Conservation (phyloP, 23 red algal genomes). For the Gracilaria vermiculophylla region DNA sequence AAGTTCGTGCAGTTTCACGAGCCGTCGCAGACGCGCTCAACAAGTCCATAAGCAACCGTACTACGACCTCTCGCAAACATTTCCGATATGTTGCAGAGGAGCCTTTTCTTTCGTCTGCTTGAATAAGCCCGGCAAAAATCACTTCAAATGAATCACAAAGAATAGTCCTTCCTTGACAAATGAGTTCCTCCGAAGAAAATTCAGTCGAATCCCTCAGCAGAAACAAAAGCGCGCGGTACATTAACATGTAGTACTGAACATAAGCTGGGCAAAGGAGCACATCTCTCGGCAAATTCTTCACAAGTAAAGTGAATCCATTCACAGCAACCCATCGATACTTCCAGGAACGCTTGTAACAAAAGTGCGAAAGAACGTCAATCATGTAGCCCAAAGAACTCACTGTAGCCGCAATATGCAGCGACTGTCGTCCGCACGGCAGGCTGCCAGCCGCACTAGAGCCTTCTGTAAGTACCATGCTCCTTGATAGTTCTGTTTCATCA, state of each 20-base stretch:
- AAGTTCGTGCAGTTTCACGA: constrained; percentile 47
- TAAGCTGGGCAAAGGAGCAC: not conserved
- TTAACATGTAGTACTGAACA: not conserved
- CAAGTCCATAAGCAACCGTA: not conserved
- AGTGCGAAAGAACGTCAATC: constrained; percentile 70
- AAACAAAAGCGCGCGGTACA: constrained; percentile 12
- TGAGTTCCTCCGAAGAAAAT: not conserved
- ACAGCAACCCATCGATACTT: constrained; percentile 53
- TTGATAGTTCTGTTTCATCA: not conserved
- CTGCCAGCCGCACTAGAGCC: not conserved
- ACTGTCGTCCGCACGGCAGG: not conserved
- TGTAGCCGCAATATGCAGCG: not conserved
- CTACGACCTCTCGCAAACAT: not conserved
- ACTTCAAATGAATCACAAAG: not conserved
- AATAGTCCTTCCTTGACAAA: not conserved
- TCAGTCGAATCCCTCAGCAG: not conserved
- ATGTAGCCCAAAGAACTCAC: constrained; percentile 5
- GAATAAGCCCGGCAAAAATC: not conserved
- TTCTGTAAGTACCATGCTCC: not conserved
- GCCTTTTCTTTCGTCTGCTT: not conserved
- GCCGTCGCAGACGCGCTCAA: not conserved
- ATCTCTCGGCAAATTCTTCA: not conserved
- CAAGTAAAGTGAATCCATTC: constrained; percentile 39
- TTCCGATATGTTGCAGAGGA: not conserved
- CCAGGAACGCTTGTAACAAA: constrained; percentile 69